Evolutionary conservation across 257 asterid genomes (phyloP), one percentile per base, ranked within the genome.

Genomic region (Nicotiana tomentosiformis): DNA sequence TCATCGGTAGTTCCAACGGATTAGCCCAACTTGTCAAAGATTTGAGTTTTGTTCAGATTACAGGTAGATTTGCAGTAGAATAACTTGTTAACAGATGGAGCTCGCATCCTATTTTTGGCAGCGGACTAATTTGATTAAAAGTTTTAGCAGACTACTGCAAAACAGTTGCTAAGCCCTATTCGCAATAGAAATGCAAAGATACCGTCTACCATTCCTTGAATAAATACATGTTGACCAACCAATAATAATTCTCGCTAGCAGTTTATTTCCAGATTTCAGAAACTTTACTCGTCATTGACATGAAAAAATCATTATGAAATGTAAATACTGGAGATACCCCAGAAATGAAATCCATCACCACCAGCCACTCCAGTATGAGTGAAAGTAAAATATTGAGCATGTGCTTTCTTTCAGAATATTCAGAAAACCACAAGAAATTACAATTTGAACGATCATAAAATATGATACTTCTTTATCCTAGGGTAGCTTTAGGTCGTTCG

Each of bases 291-390:
- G 1, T 12, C 4, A 20, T 33, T n/a, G 20, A 70, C 60, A 74
- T 76, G 46, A 51, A 76, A 51, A 23, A 7, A 29, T 17, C 51
- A 46, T 72, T 46, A 46, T 7, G 39, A 12, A 33, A 16, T 23
- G 37, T 5, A 29, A 58, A 76, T 76, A 26, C 17, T 29, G 64
- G 80, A 76, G 80, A 76, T 51, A 51, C 80, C 80, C 80, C 61
- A 49, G 43, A 15, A 15, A 76, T 76, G 79, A 74, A 74, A 10
- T 51, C 43, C 64, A 29, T 30, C 46, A 74, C 5, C 37, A 49
- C 80, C 39, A 74, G 10, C 80, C 23, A 46, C 80, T 76, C 64
- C 80, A 51, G 64, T 46, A 76, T 51, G 65, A 76, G 29, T 20
- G 26, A 29, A 49, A 8, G 62, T 29, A 76, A 51, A 29, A 51